Percentiles rank a stretch among this genome's conserved stretches.
These are phyloP conservation scores for Elsinoe arachidis DNA, from an alignment of 2,329 filamentous ascomycete species.

Conservation along the genomic window DNA sequence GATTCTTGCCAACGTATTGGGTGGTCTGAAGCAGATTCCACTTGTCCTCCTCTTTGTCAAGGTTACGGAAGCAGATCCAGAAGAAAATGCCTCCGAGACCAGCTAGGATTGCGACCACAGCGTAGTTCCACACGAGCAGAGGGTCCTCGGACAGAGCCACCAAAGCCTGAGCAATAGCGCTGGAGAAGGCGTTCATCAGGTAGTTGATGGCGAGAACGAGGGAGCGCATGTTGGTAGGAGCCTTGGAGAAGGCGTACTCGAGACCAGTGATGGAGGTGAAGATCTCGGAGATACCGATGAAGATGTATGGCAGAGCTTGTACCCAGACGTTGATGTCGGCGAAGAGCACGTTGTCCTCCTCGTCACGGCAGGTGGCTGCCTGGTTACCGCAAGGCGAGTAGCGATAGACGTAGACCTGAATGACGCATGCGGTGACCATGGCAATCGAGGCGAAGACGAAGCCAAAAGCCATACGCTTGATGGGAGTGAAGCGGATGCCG, in stretches of 20 bases:
- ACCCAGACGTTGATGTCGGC: constrained; percentile 34
- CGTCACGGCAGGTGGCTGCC: constrained; percentile 24
- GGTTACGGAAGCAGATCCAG: constrained; percentile 58
- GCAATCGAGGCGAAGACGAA: constrained; percentile 45
- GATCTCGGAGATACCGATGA: constrained; percentile 38
- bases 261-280: constrained; percentile 38
- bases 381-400: constrained; percentile 40
- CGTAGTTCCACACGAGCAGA: constrained; percentile 61
- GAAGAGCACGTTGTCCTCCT: constrained; percentile 3
- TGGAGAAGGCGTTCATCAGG: constrained; percentile 50
- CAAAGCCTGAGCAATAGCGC: constrained; percentile 53
- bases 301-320: constrained; percentile 36
- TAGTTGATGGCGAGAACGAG: constrained; percentile 48
- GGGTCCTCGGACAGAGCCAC: constrained; percentile 55
- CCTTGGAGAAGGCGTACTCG: constrained; percentile 40
- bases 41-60: constrained; percentile 59
- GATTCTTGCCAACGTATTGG: constrained; percentile 10
- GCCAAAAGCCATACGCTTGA: constrained; percentile 46
- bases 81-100: constrained; percentile 55
- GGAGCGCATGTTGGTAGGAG: constrained; percentile 39
- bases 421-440: constrained; percentile 46
- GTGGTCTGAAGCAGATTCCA: constrained; percentile 49
- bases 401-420: constrained; percentile 50
- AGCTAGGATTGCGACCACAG: constrained; percentile 52
- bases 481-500: constrained; percentile 37